phyloP scores from a whole-genome alignment of 2,329 filamentous ascomycete genomes.

The Fusarium bulbicola region DNA sequence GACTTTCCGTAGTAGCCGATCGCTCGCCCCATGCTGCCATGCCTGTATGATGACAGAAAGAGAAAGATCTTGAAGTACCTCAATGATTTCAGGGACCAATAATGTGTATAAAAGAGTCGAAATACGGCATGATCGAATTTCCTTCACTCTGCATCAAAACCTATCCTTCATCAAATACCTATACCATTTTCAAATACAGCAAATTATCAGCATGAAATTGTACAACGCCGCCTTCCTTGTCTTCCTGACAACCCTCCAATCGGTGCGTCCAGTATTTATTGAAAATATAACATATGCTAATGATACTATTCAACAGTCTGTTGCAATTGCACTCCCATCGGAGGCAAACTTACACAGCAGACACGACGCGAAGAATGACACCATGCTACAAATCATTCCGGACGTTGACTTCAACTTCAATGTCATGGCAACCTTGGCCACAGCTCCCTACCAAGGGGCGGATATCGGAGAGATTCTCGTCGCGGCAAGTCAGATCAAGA shows the following conservation, averaged over 20 bases:
- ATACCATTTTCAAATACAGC: neutral
- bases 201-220: neutral
- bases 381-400: neutral
- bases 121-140: neutral
- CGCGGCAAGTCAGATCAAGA: conserved; percentile 40
- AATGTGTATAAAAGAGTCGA: neutral
- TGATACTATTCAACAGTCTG: neutral
- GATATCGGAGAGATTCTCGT: conserved; percentile 48
- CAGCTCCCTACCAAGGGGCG: conserved; percentile 1
- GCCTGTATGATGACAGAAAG: neutral
- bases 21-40: neutral
- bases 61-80: neutral
- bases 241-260: neutral
- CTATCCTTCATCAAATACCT: neutral
- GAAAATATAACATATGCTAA: neutral
- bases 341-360: neutral
- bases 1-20: neutral
- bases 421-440: neutral
- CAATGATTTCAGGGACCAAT: too few species aligned
- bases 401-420: conserved; percentile 16
- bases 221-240: neutral
- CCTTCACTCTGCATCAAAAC: neutral
- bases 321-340: neutral
- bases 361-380: neutral
- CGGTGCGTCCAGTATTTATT: neutral